phyloP scores from a whole-genome alignment of 2,329 filamentous ascomycete genomes.

The Arthrobotrys entomopaga region DNA sequence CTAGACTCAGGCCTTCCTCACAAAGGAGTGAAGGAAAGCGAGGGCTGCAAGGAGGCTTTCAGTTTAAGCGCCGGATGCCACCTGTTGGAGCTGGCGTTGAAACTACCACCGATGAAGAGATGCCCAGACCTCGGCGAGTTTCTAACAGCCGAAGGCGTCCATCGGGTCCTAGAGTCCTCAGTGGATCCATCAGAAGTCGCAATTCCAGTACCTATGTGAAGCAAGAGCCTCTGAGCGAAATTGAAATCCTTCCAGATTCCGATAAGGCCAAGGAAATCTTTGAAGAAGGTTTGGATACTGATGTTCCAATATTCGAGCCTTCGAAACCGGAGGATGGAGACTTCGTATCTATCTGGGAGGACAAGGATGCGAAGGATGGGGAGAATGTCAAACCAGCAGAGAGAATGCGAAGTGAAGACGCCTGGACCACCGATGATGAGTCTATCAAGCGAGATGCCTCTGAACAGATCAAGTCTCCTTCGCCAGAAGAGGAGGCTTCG shows the following conservation, averaged over 20 bases:
- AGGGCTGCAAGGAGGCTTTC: conserved; percentile 37
- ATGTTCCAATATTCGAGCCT: conserved; percentile 41
- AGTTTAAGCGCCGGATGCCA: conserved; percentile 45
- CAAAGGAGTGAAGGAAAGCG: conserved; percentile 46
- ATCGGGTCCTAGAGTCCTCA: conserved; percentile 31
- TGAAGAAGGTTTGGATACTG: conserved; percentile 35
- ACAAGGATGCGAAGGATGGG: conserved; percentile 34
- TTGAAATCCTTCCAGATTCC: conserved; percentile 30
- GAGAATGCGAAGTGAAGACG: conserved; percentile 38
- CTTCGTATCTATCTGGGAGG: conserved; percentile 49
- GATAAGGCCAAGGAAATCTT: conserved; percentile 36
- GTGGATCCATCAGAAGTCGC: conserved; percentile 35
- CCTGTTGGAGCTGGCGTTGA: conserved; percentile 35
- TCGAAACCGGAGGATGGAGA: conserved; percentile 25
- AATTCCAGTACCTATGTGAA: conserved; percentile 43
- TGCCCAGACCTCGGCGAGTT: conserved; percentile 31
- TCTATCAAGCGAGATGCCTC: conserved; percentile 8
- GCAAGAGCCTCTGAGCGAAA: conserved; percentile 48
- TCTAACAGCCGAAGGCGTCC: conserved; percentile 27
- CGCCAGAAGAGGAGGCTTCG: neutral
- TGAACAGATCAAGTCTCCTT: conserved; percentile 7
- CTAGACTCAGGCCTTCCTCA: conserved; percentile 27
- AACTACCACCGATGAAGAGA: conserved; percentile 50
- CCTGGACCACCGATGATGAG: conserved; percentile 50
- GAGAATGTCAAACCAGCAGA: conserved; percentile 23